phyloP scores from a whole-genome alignment of 345 rosid genomes.

The Pistacia atlantica region DNA sequence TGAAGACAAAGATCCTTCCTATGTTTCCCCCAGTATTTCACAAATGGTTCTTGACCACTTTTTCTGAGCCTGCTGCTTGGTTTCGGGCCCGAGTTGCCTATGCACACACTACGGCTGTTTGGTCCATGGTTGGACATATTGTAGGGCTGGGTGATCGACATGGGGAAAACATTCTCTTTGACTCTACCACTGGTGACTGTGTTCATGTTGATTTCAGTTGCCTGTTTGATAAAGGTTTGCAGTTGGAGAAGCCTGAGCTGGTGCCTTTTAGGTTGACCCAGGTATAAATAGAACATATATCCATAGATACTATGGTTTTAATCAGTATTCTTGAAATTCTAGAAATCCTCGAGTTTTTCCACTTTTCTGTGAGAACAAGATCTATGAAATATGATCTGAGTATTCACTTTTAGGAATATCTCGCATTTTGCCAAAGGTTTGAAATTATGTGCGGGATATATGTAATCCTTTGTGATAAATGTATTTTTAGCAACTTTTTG shows the following conservation, averaged over 20 bases:
- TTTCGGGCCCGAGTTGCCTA: constrained; percentile 93
- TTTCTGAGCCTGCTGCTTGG: constrained; percentile 99
- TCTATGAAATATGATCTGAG: background rate
- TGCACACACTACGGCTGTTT: constrained; percentile 97
- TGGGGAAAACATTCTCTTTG: constrained; percentile 98
- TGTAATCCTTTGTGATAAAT: background rate
- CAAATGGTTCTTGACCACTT: constrained; percentile 91
- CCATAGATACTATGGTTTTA: background rate
- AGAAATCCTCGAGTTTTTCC: background rate
- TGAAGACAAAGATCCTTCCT: constrained; percentile 88
- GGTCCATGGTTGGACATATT: constrained; percentile 99
- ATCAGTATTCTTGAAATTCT: background rate
- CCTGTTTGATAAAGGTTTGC: constrained; percentile 95
- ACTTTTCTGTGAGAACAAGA: background rate
- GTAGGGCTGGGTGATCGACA: constrained; percentile 98
- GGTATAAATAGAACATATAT: constrained; percentile 43
- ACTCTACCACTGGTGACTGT: constrained; percentile 98
- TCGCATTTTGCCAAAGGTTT: background rate
- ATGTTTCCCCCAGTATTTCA: constrained; percentile 97
- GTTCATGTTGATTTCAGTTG: constrained; percentile 99
- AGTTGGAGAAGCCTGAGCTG: constrained; percentile 96
- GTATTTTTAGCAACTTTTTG: background rate
- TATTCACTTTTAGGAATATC: background rate
- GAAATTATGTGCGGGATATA: background rate
- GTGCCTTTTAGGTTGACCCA: constrained; percentile 98